Percentiles rank a stretch among this genome's conserved stretches.
Conservation (phyloP, 805 yeast genomes). For the Torulaspora gathmanii region DNA sequence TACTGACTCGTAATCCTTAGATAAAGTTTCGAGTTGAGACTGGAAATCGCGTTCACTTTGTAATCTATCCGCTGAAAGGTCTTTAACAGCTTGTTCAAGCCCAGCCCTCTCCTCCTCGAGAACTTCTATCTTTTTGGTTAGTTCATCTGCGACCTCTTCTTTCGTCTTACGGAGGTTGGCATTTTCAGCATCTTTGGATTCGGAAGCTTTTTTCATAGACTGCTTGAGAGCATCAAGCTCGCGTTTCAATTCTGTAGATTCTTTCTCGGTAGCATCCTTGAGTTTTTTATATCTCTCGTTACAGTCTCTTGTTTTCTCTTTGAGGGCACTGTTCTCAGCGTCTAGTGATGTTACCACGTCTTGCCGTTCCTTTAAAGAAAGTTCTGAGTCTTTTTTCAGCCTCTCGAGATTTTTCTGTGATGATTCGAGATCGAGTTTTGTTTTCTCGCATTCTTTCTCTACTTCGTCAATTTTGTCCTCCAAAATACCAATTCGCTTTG, state of each 20-base stretch:
- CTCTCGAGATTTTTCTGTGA: background rate
- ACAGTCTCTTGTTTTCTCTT: conserved; percentile 5
- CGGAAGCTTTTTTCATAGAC: background rate
- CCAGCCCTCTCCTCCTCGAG: conserved; percentile 6
- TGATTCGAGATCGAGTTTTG: conserved; percentile 7
- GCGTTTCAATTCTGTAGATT: background rate
- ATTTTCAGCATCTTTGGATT: background rate
- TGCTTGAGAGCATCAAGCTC: background rate
- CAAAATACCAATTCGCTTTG: conserved; percentile 41
- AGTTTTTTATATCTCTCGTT: conserved; percentile 2
- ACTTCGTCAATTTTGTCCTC: conserved; percentile 33
- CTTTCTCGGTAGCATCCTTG: conserved; percentile 6
- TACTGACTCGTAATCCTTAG: background rate
- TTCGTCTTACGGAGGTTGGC: background rate
- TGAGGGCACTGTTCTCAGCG: conserved; percentile 19
- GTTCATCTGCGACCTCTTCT: background rate
- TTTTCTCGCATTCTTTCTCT: conserved; percentile 7
- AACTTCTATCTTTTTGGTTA: background rate
- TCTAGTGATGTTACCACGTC: conserved; percentile 19
- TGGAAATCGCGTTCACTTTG: conserved; percentile 3
- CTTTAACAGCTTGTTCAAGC: conserved; percentile 1
- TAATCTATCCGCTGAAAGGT: conserved; percentile 2
- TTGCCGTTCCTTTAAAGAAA: conserved; percentile 2
- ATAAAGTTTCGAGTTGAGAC: conserved; percentile 3
- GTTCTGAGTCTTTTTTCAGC: conserved; percentile 2